Conservation (phyloP, 2,329 filamentous ascomycete species). For the Fusarium hostae region DNA sequence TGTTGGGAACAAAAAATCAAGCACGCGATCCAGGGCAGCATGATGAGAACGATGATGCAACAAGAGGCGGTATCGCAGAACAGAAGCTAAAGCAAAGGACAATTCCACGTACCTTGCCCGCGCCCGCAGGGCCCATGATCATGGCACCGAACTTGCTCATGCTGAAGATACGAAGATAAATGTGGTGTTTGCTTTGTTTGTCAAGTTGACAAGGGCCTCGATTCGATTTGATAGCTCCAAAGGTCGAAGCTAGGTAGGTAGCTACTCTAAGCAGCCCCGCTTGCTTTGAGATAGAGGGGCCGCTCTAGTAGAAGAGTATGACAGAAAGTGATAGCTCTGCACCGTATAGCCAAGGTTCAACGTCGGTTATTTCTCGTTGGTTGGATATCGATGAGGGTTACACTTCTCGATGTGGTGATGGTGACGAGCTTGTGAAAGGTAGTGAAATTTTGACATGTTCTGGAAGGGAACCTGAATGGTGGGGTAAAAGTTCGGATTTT, state of each 20-base stretch:
- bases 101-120: constrained; percentile 76
- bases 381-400: constrained; percentile 9
- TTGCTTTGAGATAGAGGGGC: constrained; percentile 6
- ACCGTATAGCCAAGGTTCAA: neutral
- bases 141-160: constrained; percentile 97
- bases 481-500: constrained; percentile 35
- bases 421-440: constrained; percentile 12
- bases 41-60: constrained; percentile 24
- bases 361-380: neutral
- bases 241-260: constrained; percentile 17
- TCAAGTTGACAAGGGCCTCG: constrained; percentile 18
- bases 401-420: constrained; percentile 16
- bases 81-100: constrained; percentile 16
- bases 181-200: constrained; percentile 23
- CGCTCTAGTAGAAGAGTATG: neutral
- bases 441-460: constrained; percentile 32
- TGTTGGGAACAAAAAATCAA: constrained; percentile 8
- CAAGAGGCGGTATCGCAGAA: constrained; percentile 3
- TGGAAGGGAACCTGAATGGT: constrained; percentile 22
- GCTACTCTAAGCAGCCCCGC: constrained; percentile 32
- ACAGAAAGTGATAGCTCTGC: neutral
- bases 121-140: constrained; percentile 95
- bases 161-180: constrained; percentile 40
- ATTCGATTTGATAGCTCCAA: constrained; percentile 21
- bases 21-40: constrained; percentile 34